Conservation (phyloP, 257 asterid species). For the Gentiana macrophylla region DNA sequence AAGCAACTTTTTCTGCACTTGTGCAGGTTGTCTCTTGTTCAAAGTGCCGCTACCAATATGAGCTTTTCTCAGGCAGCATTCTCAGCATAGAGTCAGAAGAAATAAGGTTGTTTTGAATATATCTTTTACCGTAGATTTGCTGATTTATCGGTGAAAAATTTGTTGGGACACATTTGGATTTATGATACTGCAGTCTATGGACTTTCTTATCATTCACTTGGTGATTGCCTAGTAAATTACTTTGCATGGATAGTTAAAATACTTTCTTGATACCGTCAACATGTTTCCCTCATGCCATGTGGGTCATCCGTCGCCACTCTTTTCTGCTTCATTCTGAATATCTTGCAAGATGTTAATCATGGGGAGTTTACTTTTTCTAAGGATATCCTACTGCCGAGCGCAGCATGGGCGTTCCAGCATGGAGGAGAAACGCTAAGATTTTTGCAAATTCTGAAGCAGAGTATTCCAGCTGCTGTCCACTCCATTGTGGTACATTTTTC, state of each 20-base stretch:
- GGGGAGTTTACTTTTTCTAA: slow-evolving; percentile 90
- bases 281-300: too few species aligned
- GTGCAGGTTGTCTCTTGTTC: slow-evolving; percentile 84
- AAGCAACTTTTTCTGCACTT: not conserved
- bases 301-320: not conserved
- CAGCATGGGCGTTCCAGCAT: slow-evolving; percentile 98
- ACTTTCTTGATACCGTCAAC: not conserved
- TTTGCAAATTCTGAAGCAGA: slow-evolving; percentile 66
- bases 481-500: slow-evolving; percentile 66
- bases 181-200: not conserved
- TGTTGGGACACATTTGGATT: not conserved
- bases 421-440: slow-evolving; percentile 69
- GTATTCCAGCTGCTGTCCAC: slow-evolving; percentile 81
- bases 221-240: not conserved
- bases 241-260: not conserved
- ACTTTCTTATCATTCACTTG: not conserved
- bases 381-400: slow-evolving; percentile 98
- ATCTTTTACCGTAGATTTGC: slow-evolving; percentile 5
- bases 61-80: slow-evolving; percentile 79
- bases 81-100: slow-evolving; percentile 77
- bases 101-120: slow-evolving; percentile 43
- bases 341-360: slow-evolving; percentile 57
- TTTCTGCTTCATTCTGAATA: slow-evolving; percentile 22
- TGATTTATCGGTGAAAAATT: not conserved
- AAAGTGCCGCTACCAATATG: slow-evolving; percentile 86